phyloP scores from a whole-genome alignment of 2,329 filamentous ascomycete genomes.

The Aspergillus sp. region DNA sequence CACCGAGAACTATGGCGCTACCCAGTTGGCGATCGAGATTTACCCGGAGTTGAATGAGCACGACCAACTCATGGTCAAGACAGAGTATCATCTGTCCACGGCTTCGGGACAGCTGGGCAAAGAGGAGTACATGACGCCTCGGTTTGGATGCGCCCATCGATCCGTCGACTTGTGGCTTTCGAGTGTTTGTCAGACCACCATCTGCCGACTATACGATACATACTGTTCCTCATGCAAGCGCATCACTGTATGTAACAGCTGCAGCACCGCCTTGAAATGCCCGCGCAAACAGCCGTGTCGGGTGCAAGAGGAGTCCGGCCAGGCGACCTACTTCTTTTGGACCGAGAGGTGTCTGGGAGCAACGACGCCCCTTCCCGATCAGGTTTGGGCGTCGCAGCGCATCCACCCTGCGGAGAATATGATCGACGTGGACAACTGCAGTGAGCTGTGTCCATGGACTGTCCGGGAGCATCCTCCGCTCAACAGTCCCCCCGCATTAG shows the following conservation, averaged over 20 bases:
- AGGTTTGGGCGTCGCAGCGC: slow-evolving; percentile 33
- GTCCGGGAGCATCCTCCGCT: slow-evolving; percentile 38
- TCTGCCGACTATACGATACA: slow-evolving; percentile 34
- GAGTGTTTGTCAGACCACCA: slow-evolving; percentile 36
- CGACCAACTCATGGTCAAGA: slow-evolving; percentile 32
- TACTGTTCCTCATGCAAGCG: slow-evolving; percentile 35
- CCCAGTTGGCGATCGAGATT: slow-evolving; percentile 33
- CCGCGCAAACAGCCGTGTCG: slow-evolving; percentile 33
- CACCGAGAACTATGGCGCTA: slow-evolving; percentile 33
- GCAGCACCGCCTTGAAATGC: slow-evolving; percentile 33
- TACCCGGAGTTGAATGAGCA: slow-evolving; percentile 34
- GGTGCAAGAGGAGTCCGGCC: slow-evolving; percentile 21
- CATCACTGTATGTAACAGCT: slow-evolving; percentile 37
- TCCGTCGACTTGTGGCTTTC: slow-evolving; percentile 42
- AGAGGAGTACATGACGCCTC: slow-evolving; percentile 38
- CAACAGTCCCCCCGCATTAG: slow-evolving; percentile 30
- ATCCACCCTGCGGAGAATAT: slow-evolving; percentile 37
- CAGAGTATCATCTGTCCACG: slow-evolving; percentile 37
- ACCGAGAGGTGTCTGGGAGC: slow-evolving; percentile 35
- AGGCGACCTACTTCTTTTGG: slow-evolving; percentile 35
- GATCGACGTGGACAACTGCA: slow-evolving; percentile 36
- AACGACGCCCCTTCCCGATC: slow-evolving; percentile 26
- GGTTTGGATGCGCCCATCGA: slow-evolving; percentile 40
- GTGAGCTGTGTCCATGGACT: slow-evolving; percentile 40
- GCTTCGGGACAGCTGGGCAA: slow-evolving; percentile 35